Base-by-base conservation (phyloP, 257 asterid genomes). In the Solanum piurae region DNA sequence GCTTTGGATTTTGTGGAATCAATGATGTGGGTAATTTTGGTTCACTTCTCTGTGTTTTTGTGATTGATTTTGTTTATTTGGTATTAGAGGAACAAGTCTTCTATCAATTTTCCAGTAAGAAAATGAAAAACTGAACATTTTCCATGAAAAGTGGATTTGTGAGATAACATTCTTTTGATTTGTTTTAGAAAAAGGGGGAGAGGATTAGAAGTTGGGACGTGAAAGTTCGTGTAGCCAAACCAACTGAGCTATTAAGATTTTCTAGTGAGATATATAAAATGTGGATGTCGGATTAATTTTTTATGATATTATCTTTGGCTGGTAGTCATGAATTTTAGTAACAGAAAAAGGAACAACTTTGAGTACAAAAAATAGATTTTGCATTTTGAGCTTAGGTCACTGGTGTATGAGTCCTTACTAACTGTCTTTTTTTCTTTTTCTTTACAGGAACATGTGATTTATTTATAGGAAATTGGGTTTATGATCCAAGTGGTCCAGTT, bases 391-490 rank as follows among this genome's bases (percentile, higher is more conserved):
- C 69, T 46, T 29, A 37, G 18, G 9, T 80, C 11, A 16, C 42
- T 80, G 1, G 42, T 46, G 85, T 80, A 27, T 27, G 27, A 44
- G 18, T 44, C 21, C 40, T 79, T 27, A 79, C 58, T 44, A 25
- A 18, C 68, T 6, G 85, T 8, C 0, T 79, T 0, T 20, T 37
- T 37, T 23, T 29, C 40, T 6, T n/a, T 3, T 42, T 25, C 86
- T 23, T 86, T 88, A 25, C 93, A 93, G 98, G 66, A 62, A 89
- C 84, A 55, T 96, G 99, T 80, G 89, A 94, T 89, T 72, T 96
- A 73, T 95, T 96, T 86, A 72, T 72, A 46, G 98, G 99, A 69
- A 95, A 95, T 46, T 96, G 99, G 98, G 74, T 96, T 62, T 91
- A 83, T 20, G 94, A 94, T 89, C 87, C 93, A 21, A 77, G 55